phyloP scores from a whole-genome alignment of 257 asterid genomes.

The Solanum infundibuliforme region DNA sequence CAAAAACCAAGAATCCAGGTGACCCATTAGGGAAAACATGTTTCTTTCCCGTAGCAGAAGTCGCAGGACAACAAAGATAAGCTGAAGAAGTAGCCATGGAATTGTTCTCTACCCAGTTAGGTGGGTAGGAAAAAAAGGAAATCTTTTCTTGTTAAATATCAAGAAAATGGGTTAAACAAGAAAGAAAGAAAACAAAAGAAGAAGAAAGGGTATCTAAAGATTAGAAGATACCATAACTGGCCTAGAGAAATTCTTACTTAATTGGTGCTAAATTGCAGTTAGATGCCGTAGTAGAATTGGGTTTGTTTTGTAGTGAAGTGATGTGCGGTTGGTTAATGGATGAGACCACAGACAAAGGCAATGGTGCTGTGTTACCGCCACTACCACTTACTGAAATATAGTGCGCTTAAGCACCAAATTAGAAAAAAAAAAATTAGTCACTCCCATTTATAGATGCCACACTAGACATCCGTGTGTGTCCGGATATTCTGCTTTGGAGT shows the following conservation, averaged over 20 bases:
- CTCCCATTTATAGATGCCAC: neutral
- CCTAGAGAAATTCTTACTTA: neutral
- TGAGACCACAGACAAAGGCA: neutral
- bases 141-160: neutral
- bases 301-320: neutral
- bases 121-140: neutral
- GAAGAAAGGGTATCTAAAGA: slow-evolving; percentile 15
- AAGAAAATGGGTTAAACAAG: neutral
- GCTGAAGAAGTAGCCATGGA: slow-evolving; percentile 47
- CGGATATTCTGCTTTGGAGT: too few relatives aligned
- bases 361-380: neutral
- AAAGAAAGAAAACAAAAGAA: neutral
- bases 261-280: neutral
- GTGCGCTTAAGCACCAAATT: neutral
- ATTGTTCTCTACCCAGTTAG: neutral
- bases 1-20: slow-evolving; percentile 12
- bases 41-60: slow-evolving; percentile 22
- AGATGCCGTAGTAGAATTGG: neutral
- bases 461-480: too few relatives aligned
- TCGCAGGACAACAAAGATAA: slow-evolving; percentile 45
- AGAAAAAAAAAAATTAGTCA: neutral
- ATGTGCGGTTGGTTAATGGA: neutral
- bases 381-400: slow-evolving; percentile 1
- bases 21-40: slow-evolving; percentile 15
- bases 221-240: slow-evolving; percentile 12